These are phyloP conservation scores for Wallacemonas collosoma DNA, from an alignment of 208 protist species.

Conservation along the genomic window DNA sequence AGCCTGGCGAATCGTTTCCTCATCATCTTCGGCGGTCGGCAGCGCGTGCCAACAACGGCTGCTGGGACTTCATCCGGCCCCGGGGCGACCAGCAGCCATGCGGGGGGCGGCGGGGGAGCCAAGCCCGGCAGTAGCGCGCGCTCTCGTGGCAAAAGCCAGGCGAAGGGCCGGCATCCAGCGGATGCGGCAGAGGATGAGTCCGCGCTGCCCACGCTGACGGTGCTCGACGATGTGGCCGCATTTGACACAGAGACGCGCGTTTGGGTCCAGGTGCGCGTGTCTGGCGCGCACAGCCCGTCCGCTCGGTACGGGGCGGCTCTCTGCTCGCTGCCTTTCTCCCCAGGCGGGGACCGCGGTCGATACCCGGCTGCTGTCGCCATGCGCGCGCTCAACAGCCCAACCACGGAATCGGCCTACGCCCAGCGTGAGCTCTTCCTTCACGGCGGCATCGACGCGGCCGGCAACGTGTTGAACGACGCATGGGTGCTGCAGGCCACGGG, in stretches of 20 bases:
- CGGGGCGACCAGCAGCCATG: slow-evolving; percentile 4
- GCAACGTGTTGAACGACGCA: slow-evolving; percentile 54
- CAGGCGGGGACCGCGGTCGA: slow-evolving; percentile 4
- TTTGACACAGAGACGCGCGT: slow-evolving; percentile 38
- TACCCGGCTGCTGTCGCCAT: not conserved
- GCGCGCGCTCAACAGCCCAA: slow-evolving; percentile 17
- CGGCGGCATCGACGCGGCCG: slow-evolving; percentile 62
- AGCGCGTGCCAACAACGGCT: slow-evolving; percentile 24
- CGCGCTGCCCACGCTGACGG: slow-evolving; percentile 15
- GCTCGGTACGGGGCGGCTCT: slow-evolving; percentile 60
- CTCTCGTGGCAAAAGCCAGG: slow-evolving; percentile 12
- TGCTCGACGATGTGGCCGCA: slow-evolving; percentile 45
- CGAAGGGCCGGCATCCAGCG: slow-evolving; percentile 2
- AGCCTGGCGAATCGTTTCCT: slow-evolving; percentile 65
- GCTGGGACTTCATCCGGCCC: not conserved
- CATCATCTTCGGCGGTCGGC: slow-evolving; percentile 64
- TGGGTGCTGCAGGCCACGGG: slow-evolving; percentile 62
- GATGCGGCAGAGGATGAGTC: slow-evolving; percentile 5
- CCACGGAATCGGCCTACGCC: slow-evolving; percentile 17
- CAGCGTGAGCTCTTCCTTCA: slow-evolving; percentile 65
- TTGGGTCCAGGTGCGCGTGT: slow-evolving; percentile 56
- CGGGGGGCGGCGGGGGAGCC: not conserved
- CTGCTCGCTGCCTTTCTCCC: slow-evolving; percentile 32
- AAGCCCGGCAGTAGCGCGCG: slow-evolving; percentile 18
- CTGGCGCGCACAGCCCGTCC: slow-evolving; percentile 29